Percentiles rank a stretch among this genome's conserved stretches.
Evolutionary conservation across 2,329 filamentous ascomycete genomes (phyloP).

Genomic region (Fusarium anthophilum): DNA sequence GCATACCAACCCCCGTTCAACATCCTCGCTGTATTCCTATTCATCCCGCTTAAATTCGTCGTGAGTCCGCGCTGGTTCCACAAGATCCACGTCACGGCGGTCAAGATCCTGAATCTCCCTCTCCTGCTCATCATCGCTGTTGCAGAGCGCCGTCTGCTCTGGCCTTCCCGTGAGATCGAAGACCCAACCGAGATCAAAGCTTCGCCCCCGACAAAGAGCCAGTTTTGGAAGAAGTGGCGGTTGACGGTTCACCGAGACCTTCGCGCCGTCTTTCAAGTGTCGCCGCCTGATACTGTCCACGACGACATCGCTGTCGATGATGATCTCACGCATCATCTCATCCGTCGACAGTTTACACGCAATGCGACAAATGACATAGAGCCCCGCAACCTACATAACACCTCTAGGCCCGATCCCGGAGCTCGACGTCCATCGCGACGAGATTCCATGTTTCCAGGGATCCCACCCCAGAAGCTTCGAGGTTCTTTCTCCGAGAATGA

Average conservation of each 20-base stretch:
- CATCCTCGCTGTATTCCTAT: slow-evolving; percentile 76
- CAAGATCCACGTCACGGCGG: slow-evolving; percentile 83
- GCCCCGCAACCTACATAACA: slow-evolving; percentile 29
- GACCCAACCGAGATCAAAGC: slow-evolving; percentile 27
- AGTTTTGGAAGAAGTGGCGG: slow-evolving; percentile 74
- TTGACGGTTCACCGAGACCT: slow-evolving; percentile 78
- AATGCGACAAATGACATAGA: slow-evolving; percentile 50
- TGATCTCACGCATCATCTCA: slow-evolving; percentile 66
- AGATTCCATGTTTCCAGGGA: slow-evolving; percentile 66
- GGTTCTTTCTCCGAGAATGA: slow-evolving; percentile 58
- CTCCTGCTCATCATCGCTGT: slow-evolving; percentile 76
- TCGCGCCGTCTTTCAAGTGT: slow-evolving; percentile 76
- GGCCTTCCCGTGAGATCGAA: slow-evolving; percentile 52
- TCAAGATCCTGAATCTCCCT: slow-evolving; percentile 79
- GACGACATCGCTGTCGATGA: slow-evolving; percentile 68
- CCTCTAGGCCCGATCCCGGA: slow-evolving; percentile 39
- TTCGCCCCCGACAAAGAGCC: slow-evolving; percentile 46
- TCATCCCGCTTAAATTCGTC: slow-evolving; percentile 81
- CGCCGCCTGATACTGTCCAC: slow-evolving; percentile 70
- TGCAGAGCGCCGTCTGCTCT: slow-evolving; percentile 75
- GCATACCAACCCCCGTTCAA: slow-evolving; percentile 87
- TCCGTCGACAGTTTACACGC: slow-evolving; percentile 64
- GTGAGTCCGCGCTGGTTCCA: slow-evolving; percentile 87
- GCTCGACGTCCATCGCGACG: slow-evolving; percentile 54
- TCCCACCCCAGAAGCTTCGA: slow-evolving; percentile 57